Evolutionary conservation across 176 grass and related monocot genomes (phyloP), one percentile per base, ranked within the genome.

Genomic region (Saccharum spontaneum): DNA sequence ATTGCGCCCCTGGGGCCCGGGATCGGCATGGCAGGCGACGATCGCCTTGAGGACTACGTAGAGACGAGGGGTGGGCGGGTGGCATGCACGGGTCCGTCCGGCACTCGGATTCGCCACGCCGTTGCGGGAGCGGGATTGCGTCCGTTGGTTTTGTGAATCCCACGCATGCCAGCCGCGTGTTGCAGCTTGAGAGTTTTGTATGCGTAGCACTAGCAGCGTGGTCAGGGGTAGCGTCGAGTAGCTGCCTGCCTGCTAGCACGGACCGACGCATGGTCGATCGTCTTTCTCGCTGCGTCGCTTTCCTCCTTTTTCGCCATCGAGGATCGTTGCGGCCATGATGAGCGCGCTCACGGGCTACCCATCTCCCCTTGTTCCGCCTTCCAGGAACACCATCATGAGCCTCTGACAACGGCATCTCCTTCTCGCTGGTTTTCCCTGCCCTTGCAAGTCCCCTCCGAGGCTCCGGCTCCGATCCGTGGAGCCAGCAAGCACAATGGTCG

Each of bases 251-350:
- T 14, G 14, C 4, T 18, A 11, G 37, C 9, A 79, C 60, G 39
- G 45, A 33, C 15, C 39, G 22, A 44, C 43, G 62, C 62, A 31
- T 59, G 3, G 69, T 28, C 46, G 13, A 34, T 77, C 57, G 3
- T 37, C 66, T 78, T 78, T 78, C 28, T 73, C 69, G 37, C 15
- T 3, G 28, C 52, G 45, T 75, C 71, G 22, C 14, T 79, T 84
- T 79, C 43, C 64, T 30, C 79, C 57, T 38, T 82, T 67, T 57
- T 86, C 2, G 79, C 83, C 79, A 78, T 70, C 52, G 17, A 55
- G 22, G 76, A 80, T 83, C 69, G 40, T 80, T 8, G 75, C 23
- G 69, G 79, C 60, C 61, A 84, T 80, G 84, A 83, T 87, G 75
- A 67, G 50, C 23, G 74, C 28, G 17, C 31, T 84, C 76, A 55